These are phyloP conservation scores for Chlamydomonas applanata DNA, from an alignment of 139 green algal species.

Conservation along the genomic window DNA sequence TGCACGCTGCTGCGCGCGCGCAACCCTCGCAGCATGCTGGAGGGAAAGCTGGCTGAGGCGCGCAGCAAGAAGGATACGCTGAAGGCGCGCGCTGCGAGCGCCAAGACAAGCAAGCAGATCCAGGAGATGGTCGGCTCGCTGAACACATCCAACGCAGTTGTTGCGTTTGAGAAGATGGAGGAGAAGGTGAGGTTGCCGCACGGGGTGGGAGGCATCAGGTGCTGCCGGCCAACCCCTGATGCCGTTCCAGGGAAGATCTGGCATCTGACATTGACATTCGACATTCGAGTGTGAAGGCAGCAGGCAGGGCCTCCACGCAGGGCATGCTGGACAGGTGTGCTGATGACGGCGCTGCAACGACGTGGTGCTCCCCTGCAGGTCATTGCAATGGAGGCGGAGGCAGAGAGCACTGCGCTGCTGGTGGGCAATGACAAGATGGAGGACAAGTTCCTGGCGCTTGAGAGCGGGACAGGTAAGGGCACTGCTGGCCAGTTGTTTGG, in stretches of 20 bases:
- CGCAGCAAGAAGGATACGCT: slow-evolving; percentile 99
- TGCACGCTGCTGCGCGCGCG: neutral
- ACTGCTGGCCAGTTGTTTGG: neutral
- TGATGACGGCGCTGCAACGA: neutral
- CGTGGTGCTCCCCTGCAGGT: slow-evolving; percentile 17
- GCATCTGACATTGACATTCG: too few species aligned
- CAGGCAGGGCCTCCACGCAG: too few species aligned
- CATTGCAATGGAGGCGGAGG: slow-evolving; percentile 89
- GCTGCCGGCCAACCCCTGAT: too few species aligned
- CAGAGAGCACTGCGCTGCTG: slow-evolving; percentile 75
- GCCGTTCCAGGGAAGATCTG: too few species aligned
- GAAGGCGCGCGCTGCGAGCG: slow-evolving; percentile 92
- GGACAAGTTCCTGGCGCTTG: slow-evolving; percentile 79
- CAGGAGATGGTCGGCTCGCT: slow-evolving; percentile 50
- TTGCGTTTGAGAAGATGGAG: slow-evolving; percentile 98
- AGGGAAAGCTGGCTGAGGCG: slow-evolving; percentile 89
- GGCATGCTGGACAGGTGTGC: neutral
- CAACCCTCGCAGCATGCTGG: slow-evolving; percentile 52
- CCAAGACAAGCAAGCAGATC: slow-evolving; percentile 68
- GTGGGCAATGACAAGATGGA: slow-evolving; percentile 71
- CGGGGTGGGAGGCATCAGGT: neutral
- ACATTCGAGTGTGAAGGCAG: too few species aligned
- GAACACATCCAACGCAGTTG: slow-evolving; percentile 82
- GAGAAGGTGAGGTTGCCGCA: slow-evolving; percentile 80
- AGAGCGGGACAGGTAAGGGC: slow-evolving; percentile 61